Conservation (phyloP, 2,329 filamentous ascomycete species). For the Trichophyton rubrum region DNA sequence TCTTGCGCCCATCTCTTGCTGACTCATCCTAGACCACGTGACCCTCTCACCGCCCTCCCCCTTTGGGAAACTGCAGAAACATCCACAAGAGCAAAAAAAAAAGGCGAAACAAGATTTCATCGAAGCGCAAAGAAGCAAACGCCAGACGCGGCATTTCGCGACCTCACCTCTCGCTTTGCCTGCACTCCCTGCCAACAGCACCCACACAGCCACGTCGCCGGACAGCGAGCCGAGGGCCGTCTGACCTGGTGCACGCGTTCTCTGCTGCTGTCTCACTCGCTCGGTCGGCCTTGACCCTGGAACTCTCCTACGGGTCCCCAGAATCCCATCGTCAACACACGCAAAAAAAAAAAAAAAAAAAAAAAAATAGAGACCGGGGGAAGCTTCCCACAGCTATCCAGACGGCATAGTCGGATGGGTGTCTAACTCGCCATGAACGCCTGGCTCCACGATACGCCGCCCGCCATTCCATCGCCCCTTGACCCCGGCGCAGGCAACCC, state of each 20-base stretch:
- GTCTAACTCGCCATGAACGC: constrained; percentile 37
- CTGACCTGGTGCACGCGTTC: too few species aligned
- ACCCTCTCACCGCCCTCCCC: not conserved
- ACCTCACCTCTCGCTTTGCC: not conserved
- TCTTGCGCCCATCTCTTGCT: not conserved
- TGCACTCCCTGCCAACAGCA: too few species aligned
- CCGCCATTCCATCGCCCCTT: constrained; percentile 31
- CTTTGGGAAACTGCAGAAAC: constrained; percentile 1
- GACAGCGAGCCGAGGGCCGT: too few species aligned
- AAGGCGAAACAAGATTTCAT: not conserved
- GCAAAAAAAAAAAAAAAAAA: too few species aligned
- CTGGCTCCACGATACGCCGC: constrained; percentile 38
- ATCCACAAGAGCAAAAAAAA: not conserved
- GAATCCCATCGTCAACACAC: not conserved
- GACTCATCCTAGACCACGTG: not conserved
- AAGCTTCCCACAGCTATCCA: not conserved
- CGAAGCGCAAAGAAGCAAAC: not conserved
- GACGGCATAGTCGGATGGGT: constrained; percentile 12
- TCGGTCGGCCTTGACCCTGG: not conserved
- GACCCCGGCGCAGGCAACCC: constrained; percentile 39
- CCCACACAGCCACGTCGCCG: not conserved
- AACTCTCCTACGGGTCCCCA: not conserved
- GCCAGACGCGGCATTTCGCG: not conserved
- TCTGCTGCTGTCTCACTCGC: not conserved
- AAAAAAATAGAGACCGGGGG: not conserved